Evolutionary conservation across 164 flowering plant species (phyloP).

Genomic region (Umbilicus rupestris): DNA sequence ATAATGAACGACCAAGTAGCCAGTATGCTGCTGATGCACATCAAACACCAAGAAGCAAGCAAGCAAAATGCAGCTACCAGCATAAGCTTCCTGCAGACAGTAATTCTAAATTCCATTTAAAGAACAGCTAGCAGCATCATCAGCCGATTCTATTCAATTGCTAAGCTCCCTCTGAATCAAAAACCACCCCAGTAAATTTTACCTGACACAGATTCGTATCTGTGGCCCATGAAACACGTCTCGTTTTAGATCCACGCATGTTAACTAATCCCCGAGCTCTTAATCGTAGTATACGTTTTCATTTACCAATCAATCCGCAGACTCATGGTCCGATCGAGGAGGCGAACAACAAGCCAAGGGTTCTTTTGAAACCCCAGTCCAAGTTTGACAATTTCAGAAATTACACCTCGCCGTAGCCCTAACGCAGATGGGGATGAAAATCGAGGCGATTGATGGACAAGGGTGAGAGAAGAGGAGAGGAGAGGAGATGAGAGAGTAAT

Average conservation of each 20-base stretch:
- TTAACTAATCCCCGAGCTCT: slow-evolving; percentile 22
- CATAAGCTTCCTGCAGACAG: too few species aligned
- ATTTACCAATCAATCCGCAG: not conserved
- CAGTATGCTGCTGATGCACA: too few species aligned
- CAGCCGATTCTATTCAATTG: too few species aligned
- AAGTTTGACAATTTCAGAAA: not conserved
- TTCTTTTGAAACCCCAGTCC: not conserved
- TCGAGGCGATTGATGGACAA: not conserved
- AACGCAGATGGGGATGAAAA: not conserved
- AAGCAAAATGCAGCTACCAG: too few species aligned
- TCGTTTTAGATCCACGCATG: slow-evolving; percentile 69
- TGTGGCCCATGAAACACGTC: slow-evolving; percentile 78
- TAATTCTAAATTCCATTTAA: too few species aligned
- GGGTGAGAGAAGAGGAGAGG: not conserved
- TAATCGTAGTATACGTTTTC: not conserved
- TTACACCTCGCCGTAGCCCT: too few species aligned
- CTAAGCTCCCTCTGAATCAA: too few species aligned
- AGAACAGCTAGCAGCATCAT: too few species aligned
- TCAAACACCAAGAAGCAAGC: too few species aligned
- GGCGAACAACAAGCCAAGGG: not conserved
- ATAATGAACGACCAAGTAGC: too few species aligned
- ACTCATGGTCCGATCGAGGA: not conserved
- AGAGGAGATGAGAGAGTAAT: too few species aligned
- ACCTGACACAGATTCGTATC: slow-evolving; percentile 87
- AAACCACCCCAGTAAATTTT: slow-evolving; percentile 14